Percentiles rank a stretch among this genome's conserved stretches.
phyloP scores from a whole-genome alignment of 2,329 filamentous ascomycete genomes.

The Pyricularia sp. region DNA sequence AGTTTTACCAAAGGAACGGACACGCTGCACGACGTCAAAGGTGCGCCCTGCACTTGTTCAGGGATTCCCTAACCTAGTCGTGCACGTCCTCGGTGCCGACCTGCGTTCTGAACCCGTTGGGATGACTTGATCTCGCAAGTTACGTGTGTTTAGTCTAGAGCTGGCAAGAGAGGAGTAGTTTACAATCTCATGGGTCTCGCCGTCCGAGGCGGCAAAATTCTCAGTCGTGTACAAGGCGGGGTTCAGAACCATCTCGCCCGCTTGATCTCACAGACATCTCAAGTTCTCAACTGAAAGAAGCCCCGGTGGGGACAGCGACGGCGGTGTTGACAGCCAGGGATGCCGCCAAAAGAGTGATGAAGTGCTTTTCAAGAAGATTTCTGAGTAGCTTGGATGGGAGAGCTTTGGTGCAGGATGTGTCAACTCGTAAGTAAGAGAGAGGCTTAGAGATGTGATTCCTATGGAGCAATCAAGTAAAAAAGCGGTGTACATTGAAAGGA shows the following conservation, averaged over 20 bases:
- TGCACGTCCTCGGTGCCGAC: neutral
- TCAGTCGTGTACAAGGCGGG: neutral
- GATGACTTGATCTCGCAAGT: too few species aligned
- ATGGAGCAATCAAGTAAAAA: too few species aligned
- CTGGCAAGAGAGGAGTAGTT: too few species aligned
- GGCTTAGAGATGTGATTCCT: too few species aligned
- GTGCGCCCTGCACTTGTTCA: neutral
- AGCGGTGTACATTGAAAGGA: too few species aligned
- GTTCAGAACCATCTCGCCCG: neutral
- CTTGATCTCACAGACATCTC: neutral
- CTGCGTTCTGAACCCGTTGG: neutral
- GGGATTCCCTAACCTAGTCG: neutral
- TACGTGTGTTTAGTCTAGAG: too few species aligned
- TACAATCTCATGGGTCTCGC: neutral
- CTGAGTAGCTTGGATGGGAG: neutral
- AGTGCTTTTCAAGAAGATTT: too few species aligned
- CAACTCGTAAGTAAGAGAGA: too few species aligned
- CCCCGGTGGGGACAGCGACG: neutral
- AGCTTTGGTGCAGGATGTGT: too few species aligned
- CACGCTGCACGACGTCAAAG: neutral
- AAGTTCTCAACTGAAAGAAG: too few species aligned
- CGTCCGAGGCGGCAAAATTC: neutral
- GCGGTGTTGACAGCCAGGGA: neutral
- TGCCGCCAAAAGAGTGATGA: neutral
- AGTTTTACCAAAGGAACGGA: neutral